Evolutionary conservation across 352 stramenopile species (phyloP).

Genomic region (Bremia lactucae): DNA sequence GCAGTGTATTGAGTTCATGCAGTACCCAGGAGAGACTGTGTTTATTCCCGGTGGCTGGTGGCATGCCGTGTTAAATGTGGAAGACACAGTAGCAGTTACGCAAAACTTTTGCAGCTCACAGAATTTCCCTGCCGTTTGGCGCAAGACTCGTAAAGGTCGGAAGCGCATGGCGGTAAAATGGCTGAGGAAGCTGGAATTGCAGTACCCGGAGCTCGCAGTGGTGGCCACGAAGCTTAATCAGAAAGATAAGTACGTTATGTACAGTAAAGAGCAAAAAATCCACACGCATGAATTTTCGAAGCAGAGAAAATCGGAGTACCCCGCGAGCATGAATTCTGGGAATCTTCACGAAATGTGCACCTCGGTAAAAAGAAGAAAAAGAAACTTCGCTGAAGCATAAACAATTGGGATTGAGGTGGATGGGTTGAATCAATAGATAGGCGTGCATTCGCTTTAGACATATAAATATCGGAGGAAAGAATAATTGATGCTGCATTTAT

Average conservation of each 20-base stretch:
- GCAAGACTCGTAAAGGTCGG: constrained; percentile 83
- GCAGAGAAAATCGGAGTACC: constrained; percentile 32
- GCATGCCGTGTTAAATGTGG: constrained; percentile 90
- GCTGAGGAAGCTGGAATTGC: constrained; percentile 70
- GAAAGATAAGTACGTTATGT: constrained; percentile 85
- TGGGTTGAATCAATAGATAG: constrained; percentile 2
- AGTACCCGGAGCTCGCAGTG: constrained; percentile 75
- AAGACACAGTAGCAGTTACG: constrained; percentile 87
- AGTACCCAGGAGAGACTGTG: constrained; percentile 85
- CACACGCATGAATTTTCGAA: constrained; percentile 12
- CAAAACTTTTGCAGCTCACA: constrained; percentile 89
- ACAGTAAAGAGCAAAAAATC: constrained; percentile 20
- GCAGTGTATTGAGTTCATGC: constrained; percentile 81
- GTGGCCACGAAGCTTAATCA: constrained; percentile 78
- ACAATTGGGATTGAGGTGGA: not conserved
- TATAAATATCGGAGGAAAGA: too few species aligned
- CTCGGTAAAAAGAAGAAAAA: constrained; percentile 24
- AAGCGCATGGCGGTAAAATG: constrained; percentile 94
- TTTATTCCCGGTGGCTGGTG: constrained; percentile 90
- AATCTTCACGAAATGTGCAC: constrained; percentile 2
- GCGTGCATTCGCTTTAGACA: too few species aligned
- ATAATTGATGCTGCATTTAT: too few species aligned
- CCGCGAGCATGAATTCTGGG: constrained; percentile 11
- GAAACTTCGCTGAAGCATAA: constrained; percentile 5
- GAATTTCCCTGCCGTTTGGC: constrained; percentile 82